Percentiles rank a stretch among this genome's conserved stretches.
These are phyloP conservation scores for Seminavis robusta DNA, from an alignment of 108 stramenopile species.

Conservation along the genomic window DNA sequence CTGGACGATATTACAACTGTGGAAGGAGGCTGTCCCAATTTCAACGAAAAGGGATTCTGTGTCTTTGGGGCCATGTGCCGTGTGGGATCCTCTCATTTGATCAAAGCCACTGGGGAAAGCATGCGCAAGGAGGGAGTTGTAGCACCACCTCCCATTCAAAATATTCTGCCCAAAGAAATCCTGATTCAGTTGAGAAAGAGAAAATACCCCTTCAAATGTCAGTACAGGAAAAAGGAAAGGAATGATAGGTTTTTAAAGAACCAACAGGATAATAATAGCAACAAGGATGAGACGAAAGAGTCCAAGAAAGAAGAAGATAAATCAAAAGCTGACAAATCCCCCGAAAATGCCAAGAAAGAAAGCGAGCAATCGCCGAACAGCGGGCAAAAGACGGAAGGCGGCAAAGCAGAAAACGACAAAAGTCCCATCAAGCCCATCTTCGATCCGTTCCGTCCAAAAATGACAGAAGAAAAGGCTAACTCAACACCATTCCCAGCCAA, in stretches of 20 bases:
- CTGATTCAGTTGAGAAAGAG: conserved; percentile 67
- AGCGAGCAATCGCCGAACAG: not conserved
- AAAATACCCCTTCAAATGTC: conserved; percentile 74
- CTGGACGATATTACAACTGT: conserved; percentile 48
- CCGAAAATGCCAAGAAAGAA: conserved; percentile 7
- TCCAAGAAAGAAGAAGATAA: not conserved
- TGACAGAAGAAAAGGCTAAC: too few species aligned
- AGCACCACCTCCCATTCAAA: conserved; percentile 21
- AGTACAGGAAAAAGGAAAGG: too few species aligned
- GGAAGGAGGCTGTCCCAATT: conserved; percentile 55
- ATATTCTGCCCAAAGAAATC: conserved; percentile 55
- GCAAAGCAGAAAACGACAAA: not conserved
- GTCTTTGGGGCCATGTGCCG: conserved; percentile 74
- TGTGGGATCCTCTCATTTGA: conserved; percentile 64
- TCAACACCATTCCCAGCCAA: conserved; percentile 50
- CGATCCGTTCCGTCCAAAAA: too few species aligned
- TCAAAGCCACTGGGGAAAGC: conserved; percentile 69
- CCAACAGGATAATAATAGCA: conserved; percentile 22
- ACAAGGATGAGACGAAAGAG: conserved; percentile 8
- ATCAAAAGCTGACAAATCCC: not conserved
- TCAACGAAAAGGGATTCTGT: conserved; percentile 53
- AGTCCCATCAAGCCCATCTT: too few species aligned
- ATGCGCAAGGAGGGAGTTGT: conserved; percentile 20
- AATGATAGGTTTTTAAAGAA: too few species aligned
- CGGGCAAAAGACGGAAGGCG: not conserved